Conservation (phyloP, 164 flowering plant genomes). For the Akebia trifoliata region DNA sequence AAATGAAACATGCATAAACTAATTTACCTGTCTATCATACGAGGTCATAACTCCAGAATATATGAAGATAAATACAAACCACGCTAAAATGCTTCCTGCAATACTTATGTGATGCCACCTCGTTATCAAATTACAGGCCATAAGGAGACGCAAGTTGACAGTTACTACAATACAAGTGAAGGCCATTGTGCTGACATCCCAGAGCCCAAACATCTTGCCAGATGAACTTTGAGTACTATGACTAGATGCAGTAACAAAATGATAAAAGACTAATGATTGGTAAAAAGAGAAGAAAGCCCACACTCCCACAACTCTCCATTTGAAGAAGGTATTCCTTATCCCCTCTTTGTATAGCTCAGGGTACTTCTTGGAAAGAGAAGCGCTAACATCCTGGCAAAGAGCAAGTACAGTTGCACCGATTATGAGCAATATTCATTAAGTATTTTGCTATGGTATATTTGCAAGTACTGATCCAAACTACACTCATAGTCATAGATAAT, state of each 20-base stretch:
- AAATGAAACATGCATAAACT: not conserved
- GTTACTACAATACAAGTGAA: slow-evolving; percentile 82
- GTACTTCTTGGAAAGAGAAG: slow-evolving; percentile 83
- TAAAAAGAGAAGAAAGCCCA: slow-evolving; percentile 82
- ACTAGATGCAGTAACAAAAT: slow-evolving; percentile 58
- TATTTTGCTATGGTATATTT: slow-evolving; percentile 1
- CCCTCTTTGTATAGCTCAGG: slow-evolving; percentile 89
- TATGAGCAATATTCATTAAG: not conserved
- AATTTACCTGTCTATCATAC: slow-evolving; percentile 53
- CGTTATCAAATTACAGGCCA: slow-evolving; percentile 80
- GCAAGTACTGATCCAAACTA: not conserved
- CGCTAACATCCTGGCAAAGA: slow-evolving; percentile 78
- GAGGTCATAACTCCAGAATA: slow-evolving; percentile 66
- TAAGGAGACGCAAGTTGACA: slow-evolving; percentile 83
- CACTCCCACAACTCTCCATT: slow-evolving; percentile 72
- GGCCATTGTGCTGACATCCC: slow-evolving; percentile 97
- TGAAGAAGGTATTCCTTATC: slow-evolving; percentile 70
- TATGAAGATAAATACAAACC: slow-evolving; percentile 78
- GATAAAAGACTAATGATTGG: slow-evolving; percentile 71
- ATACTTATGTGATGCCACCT: slow-evolving; percentile 84
- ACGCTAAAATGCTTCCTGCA: slow-evolving; percentile 83
- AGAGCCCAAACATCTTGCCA: slow-evolving; percentile 83
- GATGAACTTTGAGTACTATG: slow-evolving; percentile 43
- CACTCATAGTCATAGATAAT: too few species aligned
- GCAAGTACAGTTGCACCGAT: not conserved